phyloP scores from a whole-genome alignment of 2,329 filamentous ascomycete species.

The Botrytis aclada region DNA sequence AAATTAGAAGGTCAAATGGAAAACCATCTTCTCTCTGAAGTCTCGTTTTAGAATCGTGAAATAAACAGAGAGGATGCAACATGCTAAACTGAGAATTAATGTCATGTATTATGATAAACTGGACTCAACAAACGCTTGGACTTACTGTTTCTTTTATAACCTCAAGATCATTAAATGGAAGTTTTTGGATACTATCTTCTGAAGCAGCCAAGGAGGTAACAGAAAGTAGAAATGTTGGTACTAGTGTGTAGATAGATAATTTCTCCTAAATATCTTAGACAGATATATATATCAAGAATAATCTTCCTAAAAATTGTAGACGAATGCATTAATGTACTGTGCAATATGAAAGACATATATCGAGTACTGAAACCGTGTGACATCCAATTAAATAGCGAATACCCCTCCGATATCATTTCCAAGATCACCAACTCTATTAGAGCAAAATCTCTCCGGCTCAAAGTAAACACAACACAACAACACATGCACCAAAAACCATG shows the following conservation, averaged over 20 bases:
- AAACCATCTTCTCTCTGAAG: not conserved
- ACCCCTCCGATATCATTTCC: not conserved
- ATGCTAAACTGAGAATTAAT: not conserved
- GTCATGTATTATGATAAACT: not conserved
- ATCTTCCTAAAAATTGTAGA: not conserved
- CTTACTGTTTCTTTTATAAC: not conserved
- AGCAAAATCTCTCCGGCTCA: not conserved
- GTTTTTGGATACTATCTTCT: not conserved
- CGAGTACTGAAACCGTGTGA: not conserved
- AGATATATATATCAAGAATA: not conserved
- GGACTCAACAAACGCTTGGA: fast-evolving
- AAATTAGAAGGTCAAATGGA: not conserved
- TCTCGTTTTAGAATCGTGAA: not conserved
- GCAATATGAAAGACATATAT: not conserved
- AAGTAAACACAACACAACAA: not conserved
- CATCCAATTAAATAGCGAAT: not conserved
- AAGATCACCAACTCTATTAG: not conserved
- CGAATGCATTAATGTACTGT: too few species aligned
- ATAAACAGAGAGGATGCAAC: not conserved
- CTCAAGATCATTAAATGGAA: not conserved
- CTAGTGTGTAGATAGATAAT: not conserved
- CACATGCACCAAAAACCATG: not conserved
- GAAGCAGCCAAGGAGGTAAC: not conserved
- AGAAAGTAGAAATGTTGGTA: not conserved
- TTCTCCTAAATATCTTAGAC: too few species aligned